These are phyloP conservation scores for Lasiosphaeria miniovina DNA, from an alignment of 495 filamentous ascomycete genomes.

Conservation along the genomic window DNA sequence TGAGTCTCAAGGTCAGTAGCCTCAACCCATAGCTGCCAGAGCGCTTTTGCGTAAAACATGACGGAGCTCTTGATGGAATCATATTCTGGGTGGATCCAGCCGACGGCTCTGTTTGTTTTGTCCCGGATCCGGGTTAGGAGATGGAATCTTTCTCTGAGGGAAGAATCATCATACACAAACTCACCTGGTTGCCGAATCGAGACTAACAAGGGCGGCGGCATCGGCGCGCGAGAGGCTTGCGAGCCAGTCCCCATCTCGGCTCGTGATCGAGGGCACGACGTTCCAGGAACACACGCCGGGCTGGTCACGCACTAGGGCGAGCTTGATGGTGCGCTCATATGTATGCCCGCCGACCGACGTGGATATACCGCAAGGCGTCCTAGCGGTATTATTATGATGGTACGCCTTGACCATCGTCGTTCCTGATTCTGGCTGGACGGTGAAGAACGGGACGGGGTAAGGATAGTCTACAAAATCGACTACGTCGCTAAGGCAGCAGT, in stretches of 20 bases:
- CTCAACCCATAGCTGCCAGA: slow-evolving; percentile 1
- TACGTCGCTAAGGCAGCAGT: not conserved
- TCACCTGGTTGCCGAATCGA: slow-evolving; percentile 9
- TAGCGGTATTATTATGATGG: slow-evolving; percentile 6
- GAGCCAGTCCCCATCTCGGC: slow-evolving; percentile 9
- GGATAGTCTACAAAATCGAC: not conserved
- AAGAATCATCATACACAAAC: slow-evolving; percentile 2
- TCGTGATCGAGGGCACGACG: not conserved
- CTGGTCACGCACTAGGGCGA: slow-evolving; percentile 1
- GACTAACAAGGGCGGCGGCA: slow-evolving; percentile 7
- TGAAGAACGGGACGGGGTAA: slow-evolving; percentile 6
- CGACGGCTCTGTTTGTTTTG: slow-evolving; percentile 4
- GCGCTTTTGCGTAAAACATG: slow-evolving; percentile 8
- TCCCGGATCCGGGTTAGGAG: not conserved
- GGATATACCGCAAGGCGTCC: slow-evolving; percentile 10
- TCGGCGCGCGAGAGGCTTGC: slow-evolving; percentile 6
- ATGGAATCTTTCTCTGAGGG: too few relatives aligned
- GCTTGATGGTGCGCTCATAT: slow-evolving; percentile 3
- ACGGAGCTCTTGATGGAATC: slow-evolving; percentile 8
- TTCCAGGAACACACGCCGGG: not conserved
- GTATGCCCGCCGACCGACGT: slow-evolving; percentile 8
- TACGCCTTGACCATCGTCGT: slow-evolving; percentile 5
- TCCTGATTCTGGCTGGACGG: slow-evolving; percentile 1
- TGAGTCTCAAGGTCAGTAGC: slow-evolving; percentile 4
- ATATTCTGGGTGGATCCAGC: slow-evolving; percentile 8